Base-by-base conservation (phyloP, 1,139 yeast species). In the Kodamaea derodonti region DNA sequence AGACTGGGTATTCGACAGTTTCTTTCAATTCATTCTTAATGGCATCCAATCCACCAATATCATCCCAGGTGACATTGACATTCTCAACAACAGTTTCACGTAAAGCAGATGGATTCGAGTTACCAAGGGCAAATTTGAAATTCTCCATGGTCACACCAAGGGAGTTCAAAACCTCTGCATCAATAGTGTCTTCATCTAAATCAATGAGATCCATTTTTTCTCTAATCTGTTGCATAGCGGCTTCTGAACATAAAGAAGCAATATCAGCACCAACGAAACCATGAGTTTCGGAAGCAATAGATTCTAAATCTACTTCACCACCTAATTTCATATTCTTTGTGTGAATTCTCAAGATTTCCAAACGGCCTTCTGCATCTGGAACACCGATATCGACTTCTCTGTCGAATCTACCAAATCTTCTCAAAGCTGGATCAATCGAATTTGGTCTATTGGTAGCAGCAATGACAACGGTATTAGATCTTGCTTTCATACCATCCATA, bases 401-500 rank as follows among this genome's bases (percentile, higher is more conserved):
- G 63, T 94, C 99, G 58, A 94, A 92, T 71, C 99, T 56, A 13
- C 76, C 76, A 1, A 73, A 74, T 38, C 76, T 56, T 48, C 76
- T 58, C 38, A 70, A 59, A 1, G 76, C 76, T 4, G 72, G 55
- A 42, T 70, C 76, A 24, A 70, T 56, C 2, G 75, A 65, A 44
- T 70, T 74, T 1, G 76, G 75, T 35, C 76, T 52, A 42, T 94
- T 94, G 33, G 98, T 92, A 30, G 75, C 75, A 33, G 75, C 75
- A 65, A 92, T 92, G 39, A 94, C 98, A 40, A 92, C 97, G 48
- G 87, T 83, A 58, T 92, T 94, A 29, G 97, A 82, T 66, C 98
- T 84, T 15, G 97, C 96, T 70, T 92, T 92, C 98, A 92, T 92
- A 73, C 98, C 98, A 62, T 92, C 98, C 98, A 92, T 92, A 52